phyloP scores from a whole-genome alignment of 345 rosid genomes.

The Turritis glabra region DNA sequence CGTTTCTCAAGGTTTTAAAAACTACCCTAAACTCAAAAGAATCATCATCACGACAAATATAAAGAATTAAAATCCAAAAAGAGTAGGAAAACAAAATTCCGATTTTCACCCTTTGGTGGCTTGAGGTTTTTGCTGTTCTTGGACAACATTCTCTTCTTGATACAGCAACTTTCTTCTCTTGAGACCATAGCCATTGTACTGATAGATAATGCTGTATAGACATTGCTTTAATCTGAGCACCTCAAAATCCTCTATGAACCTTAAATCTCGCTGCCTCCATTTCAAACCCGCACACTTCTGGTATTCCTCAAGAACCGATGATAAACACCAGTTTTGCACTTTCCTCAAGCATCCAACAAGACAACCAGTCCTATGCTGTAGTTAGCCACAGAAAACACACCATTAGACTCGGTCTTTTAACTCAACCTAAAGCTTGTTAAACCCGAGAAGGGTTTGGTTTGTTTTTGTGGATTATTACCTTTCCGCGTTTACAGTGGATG shows the following conservation, averaged over 20 bases:
- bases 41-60: constrained; percentile 17
- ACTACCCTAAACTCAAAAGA: constrained; percentile 21
- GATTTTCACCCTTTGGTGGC: constrained; percentile 38
- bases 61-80: constrained; percentile 5
- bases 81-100: not conserved
- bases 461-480: constrained; percentile 43
- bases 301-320: constrained; percentile 77
- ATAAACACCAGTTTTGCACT: constrained; percentile 74
- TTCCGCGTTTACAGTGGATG: constrained; percentile 90
- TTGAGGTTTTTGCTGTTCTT: constrained; percentile 49
- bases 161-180: constrained; percentile 70
- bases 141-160: constrained; percentile 52
- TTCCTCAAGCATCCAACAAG: constrained; percentile 89
- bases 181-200: constrained; percentile 69
- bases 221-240: constrained; percentile 52
- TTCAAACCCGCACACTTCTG: constrained; percentile 62
- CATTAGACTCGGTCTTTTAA: not conserved
- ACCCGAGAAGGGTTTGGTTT: not conserved
- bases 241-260: constrained; percentile 64
- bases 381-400: not conserved
- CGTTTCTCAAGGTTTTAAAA: not conserved
- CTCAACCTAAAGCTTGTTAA: not conserved
- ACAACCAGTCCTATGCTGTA: constrained; percentile 91
- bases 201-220: constrained; percentile 67
- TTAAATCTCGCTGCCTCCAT: constrained; percentile 56